Conservation (phyloP, 768 basidiomycete genomes). For the Calocybe cyanea region DNA sequence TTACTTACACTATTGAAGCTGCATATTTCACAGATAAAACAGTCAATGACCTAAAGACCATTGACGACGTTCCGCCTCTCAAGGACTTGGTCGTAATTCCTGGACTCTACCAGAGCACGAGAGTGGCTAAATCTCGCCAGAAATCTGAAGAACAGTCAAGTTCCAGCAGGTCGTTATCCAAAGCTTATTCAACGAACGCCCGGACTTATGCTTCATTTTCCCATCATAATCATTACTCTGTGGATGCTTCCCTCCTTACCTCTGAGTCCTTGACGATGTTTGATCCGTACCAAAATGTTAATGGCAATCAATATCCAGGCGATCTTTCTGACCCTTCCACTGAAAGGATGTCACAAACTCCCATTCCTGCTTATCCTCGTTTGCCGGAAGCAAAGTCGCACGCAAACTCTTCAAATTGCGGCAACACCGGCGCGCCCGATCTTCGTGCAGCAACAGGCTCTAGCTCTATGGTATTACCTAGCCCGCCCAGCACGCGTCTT, state of each 20-base stretch:
- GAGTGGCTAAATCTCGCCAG: slow-evolving; percentile 45
- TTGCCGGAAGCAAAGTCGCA: not conserved
- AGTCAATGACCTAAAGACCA: slow-evolving; percentile 64
- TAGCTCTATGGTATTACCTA: not conserved
- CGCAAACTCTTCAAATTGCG: not conserved
- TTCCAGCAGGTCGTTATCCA: slow-evolving; percentile 24
- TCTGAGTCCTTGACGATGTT: slow-evolving; percentile 36
- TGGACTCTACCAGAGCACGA: slow-evolving; percentile 66
- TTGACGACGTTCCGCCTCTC: slow-evolving; percentile 63
- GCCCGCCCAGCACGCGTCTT: not conserved
- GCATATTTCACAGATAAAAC: slow-evolving; percentile 81
- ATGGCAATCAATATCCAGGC: not conserved
- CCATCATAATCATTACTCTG: slow-evolving; percentile 24
- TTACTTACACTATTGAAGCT: slow-evolving; percentile 36
- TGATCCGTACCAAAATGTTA: slow-evolving; percentile 28
- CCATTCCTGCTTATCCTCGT: not conserved
- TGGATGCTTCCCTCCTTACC: slow-evolving; percentile 20
- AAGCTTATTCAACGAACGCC: slow-evolving; percentile 20
- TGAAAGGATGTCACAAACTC: not conserved
- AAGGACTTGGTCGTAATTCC: slow-evolving; percentile 62
- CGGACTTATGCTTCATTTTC: slow-evolving; percentile 41
- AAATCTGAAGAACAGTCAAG: slow-evolving; percentile 42
- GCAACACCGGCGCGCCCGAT: not conserved
- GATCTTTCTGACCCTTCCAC: not conserved
- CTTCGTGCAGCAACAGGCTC: not conserved